Evolutionary conservation across 345 rosid species (phyloP).

Genomic region (Aquilaria yunnanensis): DNA sequence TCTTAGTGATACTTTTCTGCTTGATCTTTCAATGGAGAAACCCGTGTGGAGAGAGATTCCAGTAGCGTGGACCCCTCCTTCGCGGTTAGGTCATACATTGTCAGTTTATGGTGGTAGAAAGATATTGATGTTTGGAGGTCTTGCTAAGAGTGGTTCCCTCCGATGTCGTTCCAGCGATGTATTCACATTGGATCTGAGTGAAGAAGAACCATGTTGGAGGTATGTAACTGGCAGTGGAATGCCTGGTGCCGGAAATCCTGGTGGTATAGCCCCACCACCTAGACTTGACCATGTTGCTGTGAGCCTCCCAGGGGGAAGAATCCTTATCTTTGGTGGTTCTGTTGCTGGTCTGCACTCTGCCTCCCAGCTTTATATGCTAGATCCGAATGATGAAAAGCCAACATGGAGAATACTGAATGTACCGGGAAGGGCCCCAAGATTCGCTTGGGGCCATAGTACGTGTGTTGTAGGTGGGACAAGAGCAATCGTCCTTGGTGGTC

Average conservation of each 20-base stretch:
- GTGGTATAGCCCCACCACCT: conserved; percentile 86
- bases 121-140: conserved; percentile 86
- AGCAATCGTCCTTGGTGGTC: conserved; percentile 84
- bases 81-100: conserved; percentile 75
- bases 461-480: conserved; percentile 93
- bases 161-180: conserved; percentile 85
- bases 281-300: conserved; percentile 90
- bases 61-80: conserved; percentile 87
- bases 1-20: conserved; percentile 81
- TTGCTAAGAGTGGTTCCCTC: conserved; percentile 84
- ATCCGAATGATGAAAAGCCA: conserved; percentile 86
- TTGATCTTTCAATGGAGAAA: conserved; percentile 82
- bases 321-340: conserved; percentile 78
- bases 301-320: conserved; percentile 75
- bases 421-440: conserved; percentile 73
- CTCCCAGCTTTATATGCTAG: conserved; percentile 80
- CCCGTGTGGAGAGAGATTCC: conserved; percentile 90
- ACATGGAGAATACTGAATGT: conserved; percentile 86
- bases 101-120: conserved; percentile 82
- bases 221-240: conserved; percentile 74
- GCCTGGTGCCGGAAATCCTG: conserved; percentile 87
- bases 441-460: conserved; percentile 94
- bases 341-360: conserved; percentile 92
- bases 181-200: conserved; percentile 82
- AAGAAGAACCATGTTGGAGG: conserved; percentile 87